phyloP scores from a whole-genome alignment of 1,284 basidiomycete species.

The Rhodotorula sp. region DNA sequence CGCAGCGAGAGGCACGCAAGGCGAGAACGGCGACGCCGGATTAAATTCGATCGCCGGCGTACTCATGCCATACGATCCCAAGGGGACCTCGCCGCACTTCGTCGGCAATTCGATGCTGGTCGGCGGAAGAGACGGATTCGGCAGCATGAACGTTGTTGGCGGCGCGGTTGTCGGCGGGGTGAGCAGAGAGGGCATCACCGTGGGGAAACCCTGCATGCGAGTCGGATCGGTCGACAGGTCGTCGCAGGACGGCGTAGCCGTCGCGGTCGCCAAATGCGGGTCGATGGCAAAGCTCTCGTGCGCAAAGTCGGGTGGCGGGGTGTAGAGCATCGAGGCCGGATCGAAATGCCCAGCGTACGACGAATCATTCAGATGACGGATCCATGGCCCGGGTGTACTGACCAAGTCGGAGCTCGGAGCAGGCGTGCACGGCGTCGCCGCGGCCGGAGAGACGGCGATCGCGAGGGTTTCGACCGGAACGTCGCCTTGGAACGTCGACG shows the following conservation, averaged over 20 bases:
- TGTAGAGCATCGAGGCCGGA: too few relatives aligned
- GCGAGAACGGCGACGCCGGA: background rate
- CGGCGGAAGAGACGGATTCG: background rate
- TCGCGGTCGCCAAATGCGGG: background rate
- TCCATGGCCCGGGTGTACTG: too few relatives aligned
- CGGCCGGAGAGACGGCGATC: too few relatives aligned
- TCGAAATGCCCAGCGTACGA: too few relatives aligned
- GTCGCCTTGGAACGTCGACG: background rate
- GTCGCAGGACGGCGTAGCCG: background rate
- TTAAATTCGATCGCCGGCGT: constrained; percentile 1
- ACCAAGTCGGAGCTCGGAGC: too few relatives aligned
- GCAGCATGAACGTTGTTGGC: background rate
- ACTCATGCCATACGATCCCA: background rate
- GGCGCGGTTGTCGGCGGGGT: background rate
- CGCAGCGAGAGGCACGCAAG: background rate
- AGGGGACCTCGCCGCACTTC: background rate
- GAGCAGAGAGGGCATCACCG: background rate
- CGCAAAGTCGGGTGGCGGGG: too few relatives aligned
- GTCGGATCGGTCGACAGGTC: too few relatives aligned
- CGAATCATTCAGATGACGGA: too few relatives aligned
- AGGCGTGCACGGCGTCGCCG: too few relatives aligned
- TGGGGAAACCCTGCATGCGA: too few relatives aligned
- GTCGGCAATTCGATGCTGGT: background rate
- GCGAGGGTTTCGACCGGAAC: too few relatives aligned
- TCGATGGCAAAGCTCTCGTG: constrained; percentile 1